Conservation (phyloP, 1,139 yeast genomes). For the Sugiyamaella neomexicana region DNA sequence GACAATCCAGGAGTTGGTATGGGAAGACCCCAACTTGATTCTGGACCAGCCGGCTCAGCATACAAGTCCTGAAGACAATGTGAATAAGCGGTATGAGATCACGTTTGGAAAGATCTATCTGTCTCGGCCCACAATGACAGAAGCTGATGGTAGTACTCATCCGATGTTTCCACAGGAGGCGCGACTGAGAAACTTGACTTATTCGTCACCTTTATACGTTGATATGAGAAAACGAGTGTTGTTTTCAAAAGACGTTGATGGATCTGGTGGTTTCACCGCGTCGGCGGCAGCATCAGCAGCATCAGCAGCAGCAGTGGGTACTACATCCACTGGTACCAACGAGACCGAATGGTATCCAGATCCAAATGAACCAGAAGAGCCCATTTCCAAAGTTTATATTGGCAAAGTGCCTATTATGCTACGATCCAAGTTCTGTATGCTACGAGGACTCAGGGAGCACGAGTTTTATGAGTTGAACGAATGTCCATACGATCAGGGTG, state of each 20-base stretch:
- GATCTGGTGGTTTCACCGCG: conserved; percentile 44
- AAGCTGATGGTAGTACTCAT: conserved; percentile 99
- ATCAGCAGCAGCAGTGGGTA: background rate
- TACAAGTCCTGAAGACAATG: conserved; percentile 83
- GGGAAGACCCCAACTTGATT: conserved; percentile 93
- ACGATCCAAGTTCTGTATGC: conserved; percentile 92
- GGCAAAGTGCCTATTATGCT: conserved; percentile 99
- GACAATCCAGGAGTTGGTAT: conserved; percentile 92
- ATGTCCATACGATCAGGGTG: conserved; percentile 99
- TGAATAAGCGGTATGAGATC: conserved; percentile 90
- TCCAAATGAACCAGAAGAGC: conserved; percentile 58
- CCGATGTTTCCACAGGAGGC: conserved; percentile 99
- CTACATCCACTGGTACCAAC: conserved; percentile 38
- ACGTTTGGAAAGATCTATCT: conserved; percentile 95
- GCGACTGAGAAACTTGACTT: conserved; percentile 89
- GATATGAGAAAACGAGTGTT: conserved; percentile 92
- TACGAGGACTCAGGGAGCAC: conserved; percentile 88
- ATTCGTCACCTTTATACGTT: conserved; percentile 92
- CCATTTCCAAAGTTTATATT: conserved; percentile 72
- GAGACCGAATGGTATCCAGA: conserved; percentile 71
- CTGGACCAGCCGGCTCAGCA: conserved; percentile 98
- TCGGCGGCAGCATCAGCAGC: conserved; percentile 39
- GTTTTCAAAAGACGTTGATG: conserved; percentile 69
- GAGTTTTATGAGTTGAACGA: conserved; percentile 94
- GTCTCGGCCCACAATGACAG: conserved; percentile 97